Percentiles rank a stretch among this genome's conserved stretches.
These are phyloP conservation scores for Alternaria novae-zelandiae DNA, from an alignment of 2,329 filamentous ascomycete species.

Conservation along the genomic window DNA sequence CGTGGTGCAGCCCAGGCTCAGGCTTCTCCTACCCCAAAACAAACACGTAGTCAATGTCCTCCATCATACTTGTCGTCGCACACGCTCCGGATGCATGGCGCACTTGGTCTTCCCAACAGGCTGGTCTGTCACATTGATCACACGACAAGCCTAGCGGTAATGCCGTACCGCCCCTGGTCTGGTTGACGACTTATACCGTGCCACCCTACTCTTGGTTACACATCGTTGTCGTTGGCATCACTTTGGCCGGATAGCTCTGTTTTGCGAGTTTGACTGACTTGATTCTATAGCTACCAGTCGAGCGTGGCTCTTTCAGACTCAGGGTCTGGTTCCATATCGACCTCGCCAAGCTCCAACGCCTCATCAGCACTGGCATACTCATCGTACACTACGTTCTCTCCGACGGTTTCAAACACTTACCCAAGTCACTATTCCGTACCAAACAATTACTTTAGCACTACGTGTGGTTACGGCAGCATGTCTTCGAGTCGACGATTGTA, in stretches of 20 bases:
- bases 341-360: slow-evolving; percentile 59
- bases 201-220: slow-evolving; percentile 48
- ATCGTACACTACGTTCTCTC: slow-evolving; percentile 48
- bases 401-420: slow-evolving; percentile 44
- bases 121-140: slow-evolving; percentile 54
- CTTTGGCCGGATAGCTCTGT: slow-evolving; percentile 34
- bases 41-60: slow-evolving; percentile 51
- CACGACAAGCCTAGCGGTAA: slow-evolving; percentile 51
- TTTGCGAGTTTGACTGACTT: slow-evolving; percentile 44
- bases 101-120: slow-evolving; percentile 46
- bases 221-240: slow-evolving; percentile 46
- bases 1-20: slow-evolving; percentile 46
- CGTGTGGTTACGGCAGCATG: slow-evolving; percentile 48
- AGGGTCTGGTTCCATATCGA: slow-evolving; percentile 61
- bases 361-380: slow-evolving; percentile 55
- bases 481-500: slow-evolving; percentile 53
- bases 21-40: slow-evolving; percentile 47
- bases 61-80: slow-evolving; percentile 44
- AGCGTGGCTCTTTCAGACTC: slow-evolving; percentile 62
- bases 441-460: slow-evolving; percentile 47
- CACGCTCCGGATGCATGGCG: slow-evolving; percentile 47
- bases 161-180: slow-evolving; percentile 46
- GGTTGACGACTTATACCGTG: slow-evolving; percentile 49
- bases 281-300: slow-evolving; percentile 57
- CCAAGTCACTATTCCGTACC: slow-evolving; percentile 37